Evolutionary conservation across 805 yeast genomes (phyloP).

Genomic region (Kluyveromyces wickerhamii): DNA sequence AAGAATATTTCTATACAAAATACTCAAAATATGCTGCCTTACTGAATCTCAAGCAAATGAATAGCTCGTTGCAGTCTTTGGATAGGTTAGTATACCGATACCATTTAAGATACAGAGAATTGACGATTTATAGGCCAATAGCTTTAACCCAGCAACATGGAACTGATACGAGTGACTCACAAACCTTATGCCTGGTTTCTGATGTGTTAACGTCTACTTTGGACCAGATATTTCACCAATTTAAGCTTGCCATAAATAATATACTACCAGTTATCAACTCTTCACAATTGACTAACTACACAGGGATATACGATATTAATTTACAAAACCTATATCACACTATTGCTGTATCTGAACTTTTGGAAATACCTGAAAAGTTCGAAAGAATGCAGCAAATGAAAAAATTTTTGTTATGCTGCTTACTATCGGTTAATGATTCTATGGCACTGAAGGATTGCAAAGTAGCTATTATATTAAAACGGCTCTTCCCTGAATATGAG

Average conservation of each 20-base stretch:
- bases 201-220: conserved; percentile 30
- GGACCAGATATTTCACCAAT: conserved; percentile 22
- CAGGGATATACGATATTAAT: conserved; percentile 36
- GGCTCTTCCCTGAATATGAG: conserved; percentile 12
- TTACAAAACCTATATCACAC: conserved; percentile 24
- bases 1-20: conserved; percentile 16
- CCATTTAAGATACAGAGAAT: conserved; percentile 26
- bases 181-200: conserved; percentile 14
- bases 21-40: conserved; percentile 16
- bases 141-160: conserved; percentile 6
- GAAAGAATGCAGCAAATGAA: conserved; percentile 33
- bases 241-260: conserved; percentile 21
- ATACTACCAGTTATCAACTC: conserved; percentile 26
- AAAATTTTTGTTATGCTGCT: conserved; percentile 36
- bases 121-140: conserved; percentile 18
- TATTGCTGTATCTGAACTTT: conserved; percentile 11
- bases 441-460: conserved; percentile 8
- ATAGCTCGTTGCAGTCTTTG: conserved; percentile 14
- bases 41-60: conserved; percentile 9
- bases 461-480: conserved; percentile 6
- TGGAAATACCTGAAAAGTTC: conserved; percentile 25
- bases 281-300: conserved; percentile 34
- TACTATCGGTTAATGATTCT: conserved; percentile 29
- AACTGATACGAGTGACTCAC: conserved; percentile 2
- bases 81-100: conserved; percentile 24